phyloP scores from a whole-genome alignment of 768 basidiomycete genomes.

The Lentinula guzmanii region DNA sequence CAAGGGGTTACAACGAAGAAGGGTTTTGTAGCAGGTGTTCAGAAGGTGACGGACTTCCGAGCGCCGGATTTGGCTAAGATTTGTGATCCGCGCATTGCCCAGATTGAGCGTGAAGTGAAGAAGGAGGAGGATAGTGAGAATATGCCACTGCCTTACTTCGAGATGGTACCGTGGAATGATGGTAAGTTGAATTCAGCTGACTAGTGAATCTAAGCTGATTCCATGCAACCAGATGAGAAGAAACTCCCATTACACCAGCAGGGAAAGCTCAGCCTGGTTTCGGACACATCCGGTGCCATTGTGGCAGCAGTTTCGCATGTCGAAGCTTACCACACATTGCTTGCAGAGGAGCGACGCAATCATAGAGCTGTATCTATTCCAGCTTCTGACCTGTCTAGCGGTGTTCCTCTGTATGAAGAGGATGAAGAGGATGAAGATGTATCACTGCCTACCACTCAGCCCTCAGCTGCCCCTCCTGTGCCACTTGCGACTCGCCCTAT shows the following conservation, averaged over 20 bases:
- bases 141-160: neutral
- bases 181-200: neutral
- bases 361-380: too few species aligned
- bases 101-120: neutral
- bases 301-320: neutral
- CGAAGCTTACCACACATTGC: too few species aligned
- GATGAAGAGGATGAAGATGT: too few species aligned
- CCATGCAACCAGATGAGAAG: neutral
- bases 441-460: too few species aligned
- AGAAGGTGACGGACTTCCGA: neutral
- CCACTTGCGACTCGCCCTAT: too few species aligned
- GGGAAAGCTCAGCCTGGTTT: neutral
- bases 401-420: too few species aligned
- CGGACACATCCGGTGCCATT: neutral
- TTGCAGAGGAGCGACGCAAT: too few species aligned
- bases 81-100: neutral
- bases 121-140: neutral
- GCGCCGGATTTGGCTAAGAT: neutral
- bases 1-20: neutral
- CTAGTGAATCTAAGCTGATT: neutral
- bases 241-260: neutral
- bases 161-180: neutral
- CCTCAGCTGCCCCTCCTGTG: too few species aligned
- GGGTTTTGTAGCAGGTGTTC: neutral
- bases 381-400: too few species aligned